These are phyloP conservation scores for Limnomonas spitsbergensis DNA, from an alignment of 139 green algal genomes.

Conservation along the genomic window DNA sequence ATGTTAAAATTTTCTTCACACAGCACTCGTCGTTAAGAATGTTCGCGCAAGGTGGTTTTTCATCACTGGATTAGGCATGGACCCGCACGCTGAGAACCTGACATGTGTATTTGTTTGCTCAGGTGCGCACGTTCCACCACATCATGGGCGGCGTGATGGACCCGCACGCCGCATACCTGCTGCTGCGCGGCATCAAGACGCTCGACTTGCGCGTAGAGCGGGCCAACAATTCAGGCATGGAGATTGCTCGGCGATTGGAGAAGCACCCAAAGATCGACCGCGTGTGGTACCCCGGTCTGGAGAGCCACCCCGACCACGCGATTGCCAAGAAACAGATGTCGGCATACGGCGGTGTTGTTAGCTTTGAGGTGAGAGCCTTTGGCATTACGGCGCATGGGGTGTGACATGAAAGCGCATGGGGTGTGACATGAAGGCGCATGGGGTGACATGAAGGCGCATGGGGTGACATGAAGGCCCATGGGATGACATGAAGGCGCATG, in stretches of 20 bases:
- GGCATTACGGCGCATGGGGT: too few relatives aligned
- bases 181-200: conserved; percentile 97
- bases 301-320: conserved; percentile 87
- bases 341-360: conserved; percentile 91
- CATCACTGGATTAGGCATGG: too few relatives aligned
- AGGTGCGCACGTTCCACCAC: conserved; percentile 90
- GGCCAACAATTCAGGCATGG: conserved; percentile 63
- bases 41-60: too few relatives aligned
- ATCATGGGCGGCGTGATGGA: conserved; percentile 96
- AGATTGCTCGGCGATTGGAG: conserved; percentile 66
- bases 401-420: too few relatives aligned
- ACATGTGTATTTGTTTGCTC: neutral
- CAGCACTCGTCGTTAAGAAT: too few relatives aligned
- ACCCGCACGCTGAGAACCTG: too few relatives aligned
- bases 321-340: conserved; percentile 91
- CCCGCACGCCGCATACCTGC: conserved; percentile 91
- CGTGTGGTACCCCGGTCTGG: conserved; percentile 77
- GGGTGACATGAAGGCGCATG: too few relatives aligned
- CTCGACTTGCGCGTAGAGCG: conserved; percentile 85
- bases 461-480: too few relatives aligned
- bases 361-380: too few relatives aligned
- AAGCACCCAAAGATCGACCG: conserved; percentile 79
- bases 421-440: too few relatives aligned
- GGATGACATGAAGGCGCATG: too few relatives aligned
- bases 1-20: too few relatives aligned